phyloP scores from a whole-genome alignment of 148 eudicot species.

The Vaccinium darrowii region DNA sequence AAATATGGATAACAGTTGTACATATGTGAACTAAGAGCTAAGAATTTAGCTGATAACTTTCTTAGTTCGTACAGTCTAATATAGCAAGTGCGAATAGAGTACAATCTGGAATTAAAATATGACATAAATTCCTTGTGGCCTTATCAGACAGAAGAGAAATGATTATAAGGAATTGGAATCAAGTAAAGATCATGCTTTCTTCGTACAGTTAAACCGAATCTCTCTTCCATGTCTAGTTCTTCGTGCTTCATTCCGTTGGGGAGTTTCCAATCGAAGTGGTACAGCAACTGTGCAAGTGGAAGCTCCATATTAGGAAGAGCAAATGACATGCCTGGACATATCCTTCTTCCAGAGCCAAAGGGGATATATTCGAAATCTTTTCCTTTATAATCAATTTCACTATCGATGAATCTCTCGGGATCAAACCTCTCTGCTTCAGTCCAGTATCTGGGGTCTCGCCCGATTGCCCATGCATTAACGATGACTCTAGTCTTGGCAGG shows the following conservation, averaged over 20 bases:
- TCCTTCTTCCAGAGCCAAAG: slow-evolving; percentile 38
- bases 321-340: slow-evolving; percentile 28
- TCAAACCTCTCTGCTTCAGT: slow-evolving; percentile 26
- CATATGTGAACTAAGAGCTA: neutral
- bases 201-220: neutral
- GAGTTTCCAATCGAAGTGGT: slow-evolving; percentile 31
- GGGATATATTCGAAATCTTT: slow-evolving; percentile 24
- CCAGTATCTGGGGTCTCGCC: slow-evolving; percentile 31
- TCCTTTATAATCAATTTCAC: slow-evolving; percentile 25
- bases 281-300: slow-evolving; percentile 28
- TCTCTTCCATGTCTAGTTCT: slow-evolving; percentile 11
- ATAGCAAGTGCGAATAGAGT: neutral
- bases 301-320: slow-evolving; percentile 34
- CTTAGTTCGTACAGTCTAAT: neutral
- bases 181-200: neutral
- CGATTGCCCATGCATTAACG: slow-evolving; percentile 31
- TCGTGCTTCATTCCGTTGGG: slow-evolving; percentile 4
- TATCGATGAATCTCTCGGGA: slow-evolving; percentile 28
- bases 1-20: neutral
- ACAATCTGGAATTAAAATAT: neutral
- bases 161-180: neutral
- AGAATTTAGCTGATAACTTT: neutral
- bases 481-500: slow-evolving; percentile 22
- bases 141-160: neutral
- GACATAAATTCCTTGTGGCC: neutral